Evolutionary conservation across 495 filamentous ascomycete species (phyloP).

Genomic region (Aspergillus sclerotioniger): DNA sequence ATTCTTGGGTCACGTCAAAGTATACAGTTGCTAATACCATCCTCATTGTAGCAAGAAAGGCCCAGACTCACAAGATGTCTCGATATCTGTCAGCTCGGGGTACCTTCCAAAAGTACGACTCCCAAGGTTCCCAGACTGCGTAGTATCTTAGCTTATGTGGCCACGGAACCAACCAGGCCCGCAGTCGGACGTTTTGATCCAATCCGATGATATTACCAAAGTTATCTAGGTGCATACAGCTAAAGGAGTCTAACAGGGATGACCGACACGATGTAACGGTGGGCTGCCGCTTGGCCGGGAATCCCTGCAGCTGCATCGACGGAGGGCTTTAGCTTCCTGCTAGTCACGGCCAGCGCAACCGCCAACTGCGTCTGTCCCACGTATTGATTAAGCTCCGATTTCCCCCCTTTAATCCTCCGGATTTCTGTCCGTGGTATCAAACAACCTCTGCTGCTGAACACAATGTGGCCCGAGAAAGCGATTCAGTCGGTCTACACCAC

Average conservation of each 20-base stretch:
- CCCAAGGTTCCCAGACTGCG: too few relatives aligned
- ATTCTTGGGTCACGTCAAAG: too few relatives aligned
- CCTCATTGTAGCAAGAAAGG: too few relatives aligned
- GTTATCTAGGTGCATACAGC: too few relatives aligned
- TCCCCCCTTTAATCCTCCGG: background rate
- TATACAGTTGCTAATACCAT: too few relatives aligned
- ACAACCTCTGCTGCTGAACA: background rate
- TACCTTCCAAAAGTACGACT: too few relatives aligned
- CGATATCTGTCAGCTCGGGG: too few relatives aligned
- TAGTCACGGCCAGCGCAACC: background rate
- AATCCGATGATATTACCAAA: too few relatives aligned
- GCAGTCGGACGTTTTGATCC: too few relatives aligned
- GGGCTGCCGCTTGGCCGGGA: background rate
- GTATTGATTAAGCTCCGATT: background rate
- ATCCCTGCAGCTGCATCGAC: background rate
- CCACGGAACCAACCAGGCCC: too few relatives aligned
- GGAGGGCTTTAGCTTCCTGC: background rate
- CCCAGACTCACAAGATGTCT: too few relatives aligned
- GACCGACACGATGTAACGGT: background rate
- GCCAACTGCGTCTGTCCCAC: background rate
- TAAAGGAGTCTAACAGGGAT: background rate
- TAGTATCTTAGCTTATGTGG: too few relatives aligned
- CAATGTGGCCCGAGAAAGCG: slow-evolving; percentile 2
- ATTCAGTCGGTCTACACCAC: slow-evolving; percentile 7
- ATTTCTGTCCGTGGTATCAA: background rate